Evolutionary conservation across 2,329 filamentous ascomycete genomes (phyloP).

Genomic region (Fusarium nurragi): DNA sequence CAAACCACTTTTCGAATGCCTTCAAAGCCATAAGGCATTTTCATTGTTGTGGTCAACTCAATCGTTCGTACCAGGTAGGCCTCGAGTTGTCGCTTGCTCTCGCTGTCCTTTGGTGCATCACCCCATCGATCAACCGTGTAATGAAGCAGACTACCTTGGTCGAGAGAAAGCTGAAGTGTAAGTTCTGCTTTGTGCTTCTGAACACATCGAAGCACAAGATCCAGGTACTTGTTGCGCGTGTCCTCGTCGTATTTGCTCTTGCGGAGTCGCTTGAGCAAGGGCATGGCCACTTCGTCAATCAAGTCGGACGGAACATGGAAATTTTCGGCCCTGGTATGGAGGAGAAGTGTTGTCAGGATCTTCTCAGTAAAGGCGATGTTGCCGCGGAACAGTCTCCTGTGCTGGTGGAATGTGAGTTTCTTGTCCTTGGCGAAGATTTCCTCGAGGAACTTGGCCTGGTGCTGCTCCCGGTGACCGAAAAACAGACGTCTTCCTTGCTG

Average conservation of each 20-base stretch:
- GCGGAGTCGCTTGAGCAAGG: slow-evolving; percentile 34
- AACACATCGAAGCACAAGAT: slow-evolving; percentile 21
- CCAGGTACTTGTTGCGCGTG: slow-evolving; percentile 25
- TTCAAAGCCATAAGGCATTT: not conserved
- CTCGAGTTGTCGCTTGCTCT: slow-evolving; percentile 1
- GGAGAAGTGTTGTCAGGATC: slow-evolving; percentile 22
- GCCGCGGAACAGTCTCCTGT: slow-evolving; percentile 25
- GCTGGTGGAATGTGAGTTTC: not conserved
- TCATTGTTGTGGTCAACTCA: not conserved
- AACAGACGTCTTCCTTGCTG: slow-evolving; percentile 26
- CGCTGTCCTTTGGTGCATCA: not conserved
- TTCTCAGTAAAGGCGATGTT: slow-evolving; percentile 24
- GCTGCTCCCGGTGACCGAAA: slow-evolving; percentile 25
- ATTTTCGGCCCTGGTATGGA: slow-evolving; percentile 6
- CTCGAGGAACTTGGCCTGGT: slow-evolving; percentile 27
- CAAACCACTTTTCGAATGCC: not conserved
- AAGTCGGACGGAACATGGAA: slow-evolving; percentile 32
- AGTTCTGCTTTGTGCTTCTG: slow-evolving; percentile 6
- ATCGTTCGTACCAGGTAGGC: slow-evolving; percentile 12
- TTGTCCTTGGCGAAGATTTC: slow-evolving; percentile 25
- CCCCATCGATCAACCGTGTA: slow-evolving; percentile 29
- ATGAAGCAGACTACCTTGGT: slow-evolving; percentile 6
- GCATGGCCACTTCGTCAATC: slow-evolving; percentile 30
- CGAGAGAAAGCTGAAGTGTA: not conserved
- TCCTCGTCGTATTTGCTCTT: slow-evolving; percentile 20